A percentile compares a stretch with the other conserved stretches of the same genome.
Evolutionary conservation across 2,329 filamentous ascomycete genomes (phyloP).

Genomic region (Akanthomyces muscarius): DNA sequence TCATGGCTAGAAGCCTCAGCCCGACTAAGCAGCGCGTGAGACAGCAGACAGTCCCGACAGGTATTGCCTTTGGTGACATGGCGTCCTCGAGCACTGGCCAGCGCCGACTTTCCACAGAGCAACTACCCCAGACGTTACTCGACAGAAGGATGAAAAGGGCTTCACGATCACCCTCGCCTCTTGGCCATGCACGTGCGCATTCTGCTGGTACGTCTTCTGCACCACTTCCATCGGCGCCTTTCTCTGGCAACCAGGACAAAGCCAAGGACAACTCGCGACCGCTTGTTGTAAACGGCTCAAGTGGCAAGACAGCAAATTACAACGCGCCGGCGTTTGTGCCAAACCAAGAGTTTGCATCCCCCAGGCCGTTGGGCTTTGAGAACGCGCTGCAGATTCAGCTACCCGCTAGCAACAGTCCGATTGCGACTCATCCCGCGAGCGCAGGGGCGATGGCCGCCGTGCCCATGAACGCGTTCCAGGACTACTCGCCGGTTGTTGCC

Average conservation of each 20-base stretch:
- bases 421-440: constrained; percentile 15
- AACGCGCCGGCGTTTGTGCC: constrained; percentile 6
- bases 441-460: constrained; percentile 18
- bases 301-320: constrained; percentile 31
- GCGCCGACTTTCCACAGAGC: constrained; percentile 49
- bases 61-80: constrained; percentile 47
- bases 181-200: constrained; percentile 46
- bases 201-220: constrained; percentile 39
- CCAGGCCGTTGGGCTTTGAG: neutral
- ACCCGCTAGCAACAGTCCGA: neutral
- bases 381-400: constrained; percentile 15
- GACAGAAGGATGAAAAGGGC: constrained; percentile 50
- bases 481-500: constrained; percentile 32
- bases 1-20: constrained; percentile 27
- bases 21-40: constrained; percentile 25
- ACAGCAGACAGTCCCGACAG: constrained; percentile 29
- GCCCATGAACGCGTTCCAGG: constrained; percentile 12
- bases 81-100: constrained; percentile 37
- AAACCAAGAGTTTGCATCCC: neutral
- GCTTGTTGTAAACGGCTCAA: constrained; percentile 50
- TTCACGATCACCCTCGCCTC: constrained; percentile 54
- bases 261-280: constrained; percentile 39
- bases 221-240: constrained; percentile 37
- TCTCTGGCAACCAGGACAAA: constrained; percentile 33
- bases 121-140: constrained; percentile 50